Base-by-base conservation (phyloP, 768 basidiomycete genomes). In the Pleurotus tuber-regium region DNA sequence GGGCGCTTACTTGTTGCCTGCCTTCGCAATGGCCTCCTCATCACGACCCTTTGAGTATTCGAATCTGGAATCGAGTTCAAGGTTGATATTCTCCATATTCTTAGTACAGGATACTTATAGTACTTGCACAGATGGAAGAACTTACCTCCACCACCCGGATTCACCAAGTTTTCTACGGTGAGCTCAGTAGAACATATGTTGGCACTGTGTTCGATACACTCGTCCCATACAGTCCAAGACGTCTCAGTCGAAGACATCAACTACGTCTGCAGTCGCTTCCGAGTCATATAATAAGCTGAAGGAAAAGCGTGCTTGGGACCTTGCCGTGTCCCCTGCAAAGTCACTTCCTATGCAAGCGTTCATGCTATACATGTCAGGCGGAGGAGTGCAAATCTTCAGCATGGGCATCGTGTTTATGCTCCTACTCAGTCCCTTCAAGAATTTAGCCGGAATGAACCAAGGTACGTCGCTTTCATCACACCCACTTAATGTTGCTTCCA, bases 361-460 rank as follows among this genome's bases (percentile, higher is more conserved):
- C 72, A 98, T 98, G 95, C 77, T 98, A 28, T 98, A 98, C 80
- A 96, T 98, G 89, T 95, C 93, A 18, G 95, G 95, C 29, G 87
- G 92, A 10, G 92, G 92, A 43, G 88, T 98, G 11, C 95, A 98
- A 68, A 87, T 98, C 36, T 97, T 98, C 68, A 95, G 92, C 70
- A 92, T 98, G 75, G 93, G 95, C 28, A 95, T 94, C 66, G 88
- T 98, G 18, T 87, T 92, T 63, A 94, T 95, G 91, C 78, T 98
- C 10, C 78, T 98, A 52, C 73, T 91, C 52, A 79, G 82, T 8
- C 95, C 95, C 0, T 84, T 96, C 70, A 91, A 87, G 67, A 93
- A 92, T 50, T 65, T 94, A 10, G 78, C 82, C 47, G 79, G 78
- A 6, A 89, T 97, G 46, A 87, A 94, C 62, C 73, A 80, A 18